Evolutionary conservation across 768 basidiomycete genomes (phyloP).

Genomic region (Asterophora lycoperdoides): DNA sequence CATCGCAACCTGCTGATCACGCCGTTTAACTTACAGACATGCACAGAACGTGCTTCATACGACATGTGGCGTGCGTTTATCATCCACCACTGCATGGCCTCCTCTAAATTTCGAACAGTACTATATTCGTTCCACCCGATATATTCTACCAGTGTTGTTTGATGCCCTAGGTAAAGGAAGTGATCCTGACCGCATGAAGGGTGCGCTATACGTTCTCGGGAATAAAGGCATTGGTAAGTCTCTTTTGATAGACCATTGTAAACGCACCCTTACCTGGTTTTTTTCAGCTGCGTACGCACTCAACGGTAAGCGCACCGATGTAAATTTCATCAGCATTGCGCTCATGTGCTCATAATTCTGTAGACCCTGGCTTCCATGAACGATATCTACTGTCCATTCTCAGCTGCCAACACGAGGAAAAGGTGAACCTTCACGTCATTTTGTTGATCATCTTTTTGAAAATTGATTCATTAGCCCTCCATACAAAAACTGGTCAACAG

Average conservation of each 20-base stretch:
- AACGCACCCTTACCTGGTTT: slow-evolving; percentile 8
- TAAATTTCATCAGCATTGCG: not conserved
- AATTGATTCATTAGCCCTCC: slow-evolving; percentile 48
- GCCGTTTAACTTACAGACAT: slow-evolving; percentile 41
- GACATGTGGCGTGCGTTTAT: slow-evolving; percentile 53
- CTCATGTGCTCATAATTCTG: slow-evolving; percentile 7
- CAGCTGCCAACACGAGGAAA: slow-evolving; percentile 82
- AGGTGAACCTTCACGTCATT: slow-evolving; percentile 40
- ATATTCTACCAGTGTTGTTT: slow-evolving; percentile 56
- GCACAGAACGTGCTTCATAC: slow-evolving; percentile 63
- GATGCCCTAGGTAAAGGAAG: slow-evolving; percentile 64
- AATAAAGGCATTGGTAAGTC: slow-evolving; percentile 63
- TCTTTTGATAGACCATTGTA: not conserved
- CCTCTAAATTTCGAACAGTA: slow-evolving; percentile 37
- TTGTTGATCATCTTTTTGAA: not conserved
- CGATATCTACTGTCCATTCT: slow-evolving; percentile 60
- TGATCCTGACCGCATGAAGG: slow-evolving; percentile 94
- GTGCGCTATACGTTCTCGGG: slow-evolving; percentile 78
- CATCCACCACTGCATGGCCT: not conserved
- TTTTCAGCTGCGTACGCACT: slow-evolving; percentile 62
- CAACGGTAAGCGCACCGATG: slow-evolving; percentile 42
- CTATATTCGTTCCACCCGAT: slow-evolving; percentile 68
- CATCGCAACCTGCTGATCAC: slow-evolving; percentile 1
- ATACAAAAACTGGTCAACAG: slow-evolving; percentile 66
- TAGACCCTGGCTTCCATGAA: slow-evolving; percentile 55